Conservation (phyloP, 805 yeast genomes). For the Wickerhamiella dianesei region DNA sequence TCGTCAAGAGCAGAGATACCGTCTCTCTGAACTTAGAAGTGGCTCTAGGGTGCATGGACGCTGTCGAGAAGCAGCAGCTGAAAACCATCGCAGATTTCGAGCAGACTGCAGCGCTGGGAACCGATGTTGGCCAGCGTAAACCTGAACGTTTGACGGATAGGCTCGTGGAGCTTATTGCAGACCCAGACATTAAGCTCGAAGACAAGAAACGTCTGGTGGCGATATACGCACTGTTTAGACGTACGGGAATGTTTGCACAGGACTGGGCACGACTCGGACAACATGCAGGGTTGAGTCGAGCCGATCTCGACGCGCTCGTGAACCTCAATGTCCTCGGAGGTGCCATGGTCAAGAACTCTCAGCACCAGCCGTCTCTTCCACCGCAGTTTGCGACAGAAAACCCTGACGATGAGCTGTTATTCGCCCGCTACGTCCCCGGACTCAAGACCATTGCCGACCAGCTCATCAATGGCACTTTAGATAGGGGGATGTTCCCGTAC, state of each 20-base stretch:
- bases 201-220: slow-evolving; percentile 68
- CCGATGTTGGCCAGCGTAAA: slow-evolving; percentile 35
- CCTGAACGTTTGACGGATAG: slow-evolving; percentile 28
- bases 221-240: slow-evolving; percentile 65
- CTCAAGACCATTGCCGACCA: slow-evolving; percentile 43
- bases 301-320: slow-evolving; percentile 38
- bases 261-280: slow-evolving; percentile 60
- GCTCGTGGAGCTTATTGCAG: slow-evolving; percentile 42
- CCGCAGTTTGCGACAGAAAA: slow-evolving; percentile 14
- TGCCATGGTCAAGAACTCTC: slow-evolving; percentile 5
- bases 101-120: slow-evolving; percentile 61
- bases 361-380: slow-evolving; percentile 6
- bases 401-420: slow-evolving; percentile 32
- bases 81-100: slow-evolving; percentile 74
- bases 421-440: slow-evolving; percentile 57
- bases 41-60: slow-evolving; percentile 48
- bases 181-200: slow-evolving; percentile 21
- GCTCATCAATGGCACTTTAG: slow-evolving; percentile 36
- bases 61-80: slow-evolving; percentile 43
- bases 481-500: slow-evolving; percentile 53
- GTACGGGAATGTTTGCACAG: slow-evolving; percentile 53
- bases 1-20: slow-evolving; percentile 26
- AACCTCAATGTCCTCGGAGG: slow-evolving; percentile 49
- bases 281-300: slow-evolving; percentile 35
- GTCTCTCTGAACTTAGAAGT: slow-evolving; percentile 26